A percentile compares a stretch with the other conserved stretches of the same genome.
Evolutionary conservation across 1,284 basidiomycete genomes (phyloP).

Genomic region (Flammula alnicola): DNA sequence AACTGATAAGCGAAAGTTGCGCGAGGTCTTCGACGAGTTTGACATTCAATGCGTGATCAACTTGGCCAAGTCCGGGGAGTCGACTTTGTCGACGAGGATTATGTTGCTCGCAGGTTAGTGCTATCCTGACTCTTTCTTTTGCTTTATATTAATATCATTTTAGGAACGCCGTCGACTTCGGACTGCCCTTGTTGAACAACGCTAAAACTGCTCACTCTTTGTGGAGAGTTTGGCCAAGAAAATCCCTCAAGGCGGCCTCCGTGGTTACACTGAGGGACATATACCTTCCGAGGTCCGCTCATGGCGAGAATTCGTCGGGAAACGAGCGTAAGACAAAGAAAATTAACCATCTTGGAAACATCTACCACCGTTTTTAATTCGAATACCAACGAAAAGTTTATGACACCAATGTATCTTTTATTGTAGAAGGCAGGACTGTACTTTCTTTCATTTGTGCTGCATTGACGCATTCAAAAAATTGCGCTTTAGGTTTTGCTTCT

Average conservation of each 20-base stretch:
- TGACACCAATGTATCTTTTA: conserved; percentile 20
- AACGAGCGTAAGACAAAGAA: conserved; percentile 50
- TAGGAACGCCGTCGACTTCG: conserved; percentile 93
- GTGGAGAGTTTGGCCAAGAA: conserved; percentile 91
- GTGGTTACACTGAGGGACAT: conserved; percentile 85
- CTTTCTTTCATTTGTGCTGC: conserved; percentile 2
- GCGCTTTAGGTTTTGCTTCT: background rate
- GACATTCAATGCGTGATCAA: conserved; percentile 98
- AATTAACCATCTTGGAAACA: conserved; percentile 3
- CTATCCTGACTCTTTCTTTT: conserved; percentile 1
- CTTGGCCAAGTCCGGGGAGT: conserved; percentile 84
- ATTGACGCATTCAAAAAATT: background rate
- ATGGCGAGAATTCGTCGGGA: conserved; percentile 88
- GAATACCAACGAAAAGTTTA: conserved; percentile 17
- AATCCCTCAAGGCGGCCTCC: conserved; percentile 83
- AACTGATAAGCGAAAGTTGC: conserved; percentile 94
- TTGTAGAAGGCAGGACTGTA: conserved; percentile 16
- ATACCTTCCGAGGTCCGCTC: conserved; percentile 94
- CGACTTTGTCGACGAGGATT: conserved; percentile 90
- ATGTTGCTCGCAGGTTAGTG: conserved; percentile 85
- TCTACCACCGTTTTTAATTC: conserved; percentile 11
- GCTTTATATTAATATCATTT: conserved; percentile 10
- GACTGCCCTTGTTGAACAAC: conserved; percentile 90
- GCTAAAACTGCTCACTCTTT: conserved; percentile 87
- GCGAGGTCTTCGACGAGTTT: conserved; percentile 92